phyloP scores from a whole-genome alignment of 2,329 filamentous ascomycete species.

The Fusarium miscanthi region DNA sequence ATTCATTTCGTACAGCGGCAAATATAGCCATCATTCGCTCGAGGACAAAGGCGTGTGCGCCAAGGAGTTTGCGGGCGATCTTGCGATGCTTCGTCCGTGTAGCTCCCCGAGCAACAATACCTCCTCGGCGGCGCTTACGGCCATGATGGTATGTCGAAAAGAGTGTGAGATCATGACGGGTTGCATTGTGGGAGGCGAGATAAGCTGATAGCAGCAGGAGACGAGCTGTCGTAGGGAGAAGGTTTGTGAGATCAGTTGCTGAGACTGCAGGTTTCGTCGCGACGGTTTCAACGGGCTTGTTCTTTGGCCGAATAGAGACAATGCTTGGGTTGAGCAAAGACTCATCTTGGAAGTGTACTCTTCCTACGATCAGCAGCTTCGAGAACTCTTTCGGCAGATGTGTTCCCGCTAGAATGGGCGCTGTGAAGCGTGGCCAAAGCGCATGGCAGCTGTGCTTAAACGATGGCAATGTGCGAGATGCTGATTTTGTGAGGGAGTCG shows the following conservation, averaged over 20 bases:
- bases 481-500: conserved; percentile 84
- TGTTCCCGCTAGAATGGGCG: conserved; percentile 79
- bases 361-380: conserved; percentile 78
- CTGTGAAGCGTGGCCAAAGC: conserved; percentile 87
- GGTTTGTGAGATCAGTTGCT: conserved; percentile 60
- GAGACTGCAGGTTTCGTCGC: conserved; percentile 32
- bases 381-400: conserved; percentile 84
- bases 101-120: conserved; percentile 50
- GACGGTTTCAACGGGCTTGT: neutral
- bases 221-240: conserved; percentile 78
- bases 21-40: conserved; percentile 85
- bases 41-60: conserved; percentile 79
- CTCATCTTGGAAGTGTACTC: conserved; percentile 78
- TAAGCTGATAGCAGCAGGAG: conserved; percentile 82
- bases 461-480: conserved; percentile 80
- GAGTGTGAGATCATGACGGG: conserved; percentile 76
- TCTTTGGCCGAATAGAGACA: conserved; percentile 50
- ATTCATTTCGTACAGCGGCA: conserved; percentile 70
- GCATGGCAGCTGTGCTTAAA: conserved; percentile 77
- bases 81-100: conserved; percentile 69
- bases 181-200: conserved; percentile 82
- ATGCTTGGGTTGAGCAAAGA: conserved; percentile 74
- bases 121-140: conserved; percentile 62
- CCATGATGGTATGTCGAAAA: conserved; percentile 78
- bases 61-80: conserved; percentile 80